These are phyloP conservation scores for Candida awuae DNA, from an alignment of 805 yeast species.

Conservation along the genomic window DNA sequence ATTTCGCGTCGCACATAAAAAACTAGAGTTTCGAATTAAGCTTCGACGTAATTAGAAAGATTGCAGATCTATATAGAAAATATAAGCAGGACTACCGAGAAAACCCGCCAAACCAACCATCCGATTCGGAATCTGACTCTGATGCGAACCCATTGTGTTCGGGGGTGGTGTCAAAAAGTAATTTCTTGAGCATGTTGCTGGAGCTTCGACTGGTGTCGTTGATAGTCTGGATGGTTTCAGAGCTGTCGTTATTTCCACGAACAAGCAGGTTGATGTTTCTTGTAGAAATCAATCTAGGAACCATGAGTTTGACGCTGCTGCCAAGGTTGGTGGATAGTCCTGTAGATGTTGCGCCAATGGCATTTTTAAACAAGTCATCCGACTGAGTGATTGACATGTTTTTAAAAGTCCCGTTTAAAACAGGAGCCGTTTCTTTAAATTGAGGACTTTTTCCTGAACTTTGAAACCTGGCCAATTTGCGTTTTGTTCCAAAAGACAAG, in stretches of 20 bases:
- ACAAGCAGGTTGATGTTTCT: slow-evolving; percentile 2
- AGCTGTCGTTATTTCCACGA: not conserved
- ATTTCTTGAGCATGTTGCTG: not conserved
- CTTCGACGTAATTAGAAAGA: too few relatives aligned
- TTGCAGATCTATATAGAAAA: too few relatives aligned
- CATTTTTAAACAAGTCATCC: not conserved
- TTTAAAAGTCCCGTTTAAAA: not conserved
- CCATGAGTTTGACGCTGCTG: slow-evolving; percentile 4
- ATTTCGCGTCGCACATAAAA: too few relatives aligned
- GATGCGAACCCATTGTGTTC: too few relatives aligned
- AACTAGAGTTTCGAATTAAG: too few relatives aligned
- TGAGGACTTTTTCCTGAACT: too few relatives aligned
- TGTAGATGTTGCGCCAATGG: too few relatives aligned
- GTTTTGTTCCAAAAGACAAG: slow-evolving; percentile 11
- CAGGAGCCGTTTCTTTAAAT: not conserved
- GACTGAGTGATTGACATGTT: not conserved
- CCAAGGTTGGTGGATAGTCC: not conserved
- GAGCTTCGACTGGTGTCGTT: too few relatives aligned
- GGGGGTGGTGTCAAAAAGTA: too few relatives aligned
- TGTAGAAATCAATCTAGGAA: slow-evolving; percentile 10
- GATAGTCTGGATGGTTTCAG: too few relatives aligned
- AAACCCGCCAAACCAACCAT: slow-evolving; percentile 16
- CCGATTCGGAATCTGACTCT: slow-evolving; percentile 1
- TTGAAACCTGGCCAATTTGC: too few relatives aligned
- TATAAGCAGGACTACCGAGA: slow-evolving; percentile 3